phyloP scores from a whole-genome alignment of 768 basidiomycete genomes.

The Podaxis mareebaensis region DNA sequence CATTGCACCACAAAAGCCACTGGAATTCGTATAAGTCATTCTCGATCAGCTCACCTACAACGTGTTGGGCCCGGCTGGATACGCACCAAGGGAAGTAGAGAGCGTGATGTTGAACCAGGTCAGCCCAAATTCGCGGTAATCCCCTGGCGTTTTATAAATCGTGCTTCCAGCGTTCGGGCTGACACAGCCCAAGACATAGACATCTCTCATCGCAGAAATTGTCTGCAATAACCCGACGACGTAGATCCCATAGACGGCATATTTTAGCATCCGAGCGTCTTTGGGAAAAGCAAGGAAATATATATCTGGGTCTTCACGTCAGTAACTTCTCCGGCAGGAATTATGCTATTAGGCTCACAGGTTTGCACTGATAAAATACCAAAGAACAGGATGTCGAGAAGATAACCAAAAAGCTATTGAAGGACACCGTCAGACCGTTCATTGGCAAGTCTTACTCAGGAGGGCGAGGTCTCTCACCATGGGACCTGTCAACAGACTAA shows the following conservation, averaged over 20 bases:
- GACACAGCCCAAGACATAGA: conserved; percentile 1
- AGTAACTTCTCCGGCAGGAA: background rate
- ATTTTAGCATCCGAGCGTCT: background rate
- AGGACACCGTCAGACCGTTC: background rate
- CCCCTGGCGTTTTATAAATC: background rate
- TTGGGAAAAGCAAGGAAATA: background rate
- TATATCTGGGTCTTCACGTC: background rate
- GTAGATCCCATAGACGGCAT: background rate
- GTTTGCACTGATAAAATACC: background rate
- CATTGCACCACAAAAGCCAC: conserved; percentile 3
- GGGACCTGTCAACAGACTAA: conserved; percentile 1
- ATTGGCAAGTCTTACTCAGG: background rate
- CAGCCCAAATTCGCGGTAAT: background rate
- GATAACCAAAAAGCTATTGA: background rate
- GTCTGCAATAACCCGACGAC: background rate
- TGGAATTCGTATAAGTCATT: background rate
- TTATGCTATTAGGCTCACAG: background rate
- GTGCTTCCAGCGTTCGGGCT: background rate
- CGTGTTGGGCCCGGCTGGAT: too few species aligned
- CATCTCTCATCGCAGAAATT: background rate
- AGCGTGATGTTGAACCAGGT: conserved; percentile 6
- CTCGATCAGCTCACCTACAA: background rate
- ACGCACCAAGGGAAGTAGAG: conserved; percentile 1
- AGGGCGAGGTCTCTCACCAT: background rate
- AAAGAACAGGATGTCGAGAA: background rate